Evolutionary conservation across 2,329 filamentous ascomycete species (phyloP), one percentile per base, ranked within the genome.

Genomic region (Acephala macrosclerotiorum): DNA sequence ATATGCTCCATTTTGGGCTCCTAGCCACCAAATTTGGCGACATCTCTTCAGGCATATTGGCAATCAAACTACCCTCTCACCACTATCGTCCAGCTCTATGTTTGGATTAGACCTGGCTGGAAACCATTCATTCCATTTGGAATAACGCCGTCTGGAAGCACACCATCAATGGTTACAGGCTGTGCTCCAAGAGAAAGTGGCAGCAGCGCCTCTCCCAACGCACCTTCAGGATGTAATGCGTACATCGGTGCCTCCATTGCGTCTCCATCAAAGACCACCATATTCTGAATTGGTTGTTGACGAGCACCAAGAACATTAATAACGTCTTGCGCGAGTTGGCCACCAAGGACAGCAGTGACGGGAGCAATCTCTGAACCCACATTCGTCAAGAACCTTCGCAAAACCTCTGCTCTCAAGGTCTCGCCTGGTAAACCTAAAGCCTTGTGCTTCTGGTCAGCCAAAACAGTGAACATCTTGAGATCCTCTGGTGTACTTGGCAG

Each of bases 201-300:
- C n/a, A 88, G 79, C 70, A 85, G 79, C 22, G 77, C 79, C 26
- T 79, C 77, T 49, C 87, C 87, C 14, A 89, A 80, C 25, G 75
- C 76, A 29, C 85, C 86, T 62, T 88, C 85, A 0, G 93, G 92
- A 75, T 96, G 93, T 49, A 98, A 82, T 1, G 93, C 86, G 76
- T 96, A 97, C 70, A 96, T 89, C 1, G 89, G 89, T 0, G 91
- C 92, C 70, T 92, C 87, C 79, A 92, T 91, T 55, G 85, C 86
- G 72, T 93, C 91, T 16, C 94, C 94, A 77, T 98, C 94, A 74
- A 98, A 97, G 22, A 98, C 83, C 58, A 97, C 86, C 77, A 97
- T 88, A 78, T 99, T 99, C 80, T 99, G 96, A 49, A 99, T 91
- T 0, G 96, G 96, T 78, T 97, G 96, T 80, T 98, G 94, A 47